These are phyloP conservation scores for Aspergillus neoniger DNA, from an alignment of 2,329 filamentous ascomycete genomes.

Conservation along the genomic window DNA sequence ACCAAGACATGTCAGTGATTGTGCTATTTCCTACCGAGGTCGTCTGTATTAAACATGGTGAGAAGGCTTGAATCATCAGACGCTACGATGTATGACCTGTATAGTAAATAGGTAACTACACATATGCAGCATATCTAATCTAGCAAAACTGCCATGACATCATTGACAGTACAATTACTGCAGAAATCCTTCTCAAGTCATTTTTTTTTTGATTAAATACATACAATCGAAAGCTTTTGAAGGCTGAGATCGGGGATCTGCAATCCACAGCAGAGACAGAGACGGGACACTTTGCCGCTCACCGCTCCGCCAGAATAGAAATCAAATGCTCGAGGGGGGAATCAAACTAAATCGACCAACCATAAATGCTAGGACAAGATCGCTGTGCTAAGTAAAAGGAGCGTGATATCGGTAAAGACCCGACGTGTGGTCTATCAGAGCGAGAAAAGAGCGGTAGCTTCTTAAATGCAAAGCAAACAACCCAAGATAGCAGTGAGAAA, in stretches of 20 bases:
- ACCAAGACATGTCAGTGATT: too few species aligned
- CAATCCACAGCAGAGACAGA: conserved; percentile 15
- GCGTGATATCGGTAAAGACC: conserved; percentile 23
- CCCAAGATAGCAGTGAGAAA: conserved; percentile 19
- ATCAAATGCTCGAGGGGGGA: conserved; percentile 22
- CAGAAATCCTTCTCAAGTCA: background rate
- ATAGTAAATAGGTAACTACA: too few species aligned
- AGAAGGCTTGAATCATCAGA: too few species aligned
- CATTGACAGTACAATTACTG: background rate
- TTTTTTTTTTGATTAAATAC: conserved; percentile 29
- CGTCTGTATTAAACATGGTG: too few species aligned
- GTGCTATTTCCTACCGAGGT: too few species aligned
- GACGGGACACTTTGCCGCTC: conserved; percentile 17
- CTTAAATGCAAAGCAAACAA: conserved; percentile 16
- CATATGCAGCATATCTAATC: background rate
- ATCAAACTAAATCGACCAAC: conserved; percentile 24
- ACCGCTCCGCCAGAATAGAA: conserved; percentile 14
- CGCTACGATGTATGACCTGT: too few species aligned
- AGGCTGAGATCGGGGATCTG: conserved; percentile 7
- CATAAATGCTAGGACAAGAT: conserved; percentile 24
- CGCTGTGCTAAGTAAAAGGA: conserved; percentile 20
- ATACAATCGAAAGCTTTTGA: conserved; percentile 24
- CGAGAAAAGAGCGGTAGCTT: conserved; percentile 2
- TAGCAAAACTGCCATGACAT: background rate
- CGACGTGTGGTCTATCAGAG: conserved; percentile 22